These are phyloP conservation scores for Penicillium sp. DNA, from an alignment of 2,329 filamentous ascomycete species.

Conservation along the genomic window DNA sequence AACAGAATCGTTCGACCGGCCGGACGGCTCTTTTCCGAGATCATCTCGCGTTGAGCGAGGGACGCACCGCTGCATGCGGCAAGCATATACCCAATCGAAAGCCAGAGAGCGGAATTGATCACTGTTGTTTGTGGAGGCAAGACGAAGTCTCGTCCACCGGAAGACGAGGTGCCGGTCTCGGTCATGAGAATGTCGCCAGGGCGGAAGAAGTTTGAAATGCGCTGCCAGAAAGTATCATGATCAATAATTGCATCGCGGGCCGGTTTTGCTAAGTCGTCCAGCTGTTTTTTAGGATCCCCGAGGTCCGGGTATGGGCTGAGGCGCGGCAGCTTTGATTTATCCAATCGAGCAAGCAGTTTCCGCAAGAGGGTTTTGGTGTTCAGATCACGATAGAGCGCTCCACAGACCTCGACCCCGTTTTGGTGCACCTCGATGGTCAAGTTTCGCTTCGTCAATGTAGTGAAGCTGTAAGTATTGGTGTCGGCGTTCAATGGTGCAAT, in stretches of 20 bases:
- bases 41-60: not conserved
- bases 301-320: not conserved
- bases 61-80: not conserved
- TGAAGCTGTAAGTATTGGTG: not conserved
- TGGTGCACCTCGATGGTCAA: not conserved
- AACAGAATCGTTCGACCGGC: not conserved
- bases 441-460: not conserved
- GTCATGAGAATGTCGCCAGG: not conserved
- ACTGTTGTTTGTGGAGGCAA: not conserved
- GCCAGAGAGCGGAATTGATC: not conserved
- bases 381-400: not conserved
- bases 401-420: not conserved
- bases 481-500: not conserved
- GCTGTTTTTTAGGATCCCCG: not conserved
- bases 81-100: not conserved
- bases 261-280: not conserved
- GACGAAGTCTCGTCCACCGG: not conserved
- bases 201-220: not conserved
- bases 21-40: not conserved
- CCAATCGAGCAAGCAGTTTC: not conserved
- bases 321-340: not conserved
- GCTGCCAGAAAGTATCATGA: not conserved
- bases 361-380: not conserved
- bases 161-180: not conserved
- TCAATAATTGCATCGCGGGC: not conserved